Base-by-base conservation (phyloP, 2,329 filamentous ascomycete species). In the Colletotrichum gigasporum region DNA sequence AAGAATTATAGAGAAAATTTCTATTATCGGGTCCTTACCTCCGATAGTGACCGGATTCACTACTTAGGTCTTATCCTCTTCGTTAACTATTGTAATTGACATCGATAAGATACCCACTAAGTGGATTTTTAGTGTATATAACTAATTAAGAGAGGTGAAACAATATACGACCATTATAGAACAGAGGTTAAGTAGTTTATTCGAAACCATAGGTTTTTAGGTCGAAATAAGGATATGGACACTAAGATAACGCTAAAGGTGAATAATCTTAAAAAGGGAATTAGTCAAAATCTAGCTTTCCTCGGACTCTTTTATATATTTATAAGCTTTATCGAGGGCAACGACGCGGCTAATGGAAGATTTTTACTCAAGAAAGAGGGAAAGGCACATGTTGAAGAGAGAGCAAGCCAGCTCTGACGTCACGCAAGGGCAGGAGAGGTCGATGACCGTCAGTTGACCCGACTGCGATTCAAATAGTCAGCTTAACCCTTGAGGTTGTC, bases 291-390 rank as follows among this genome's bases (percentile, higher is more conserved):
- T 78, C 2, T 78, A 73, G 1, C 86, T 85, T 39, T 89, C 87
- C 0, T 80, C 73, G 0, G 84, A 83, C 1, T 80, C 78, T 11
- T 82, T 85, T 83, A 93, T 88, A 72, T 89, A 93, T 77, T 94
- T 94, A 72, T 96, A 92, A 0, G 92, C 92, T 72, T 95, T 91
- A 66, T 95, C 91, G 0, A 94, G 79, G 0, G 90, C 90, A 12
- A 94, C 76, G 35, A 94, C 80, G 4, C 87, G 83, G 1, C 90
- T 87, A 0, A 82, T 71, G 0, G 72, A 73, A 0, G 74, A 67
- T 0, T 82, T 75, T 47, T 86, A 80, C 62, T 90, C 85, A 0
- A 92, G 74, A 70, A 92, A 93, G 0, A 92, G 76, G 2, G 82
- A 82, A 2, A 95, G 79, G 18, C 87, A 90, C 37, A 94, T 90